phyloP scores from a whole-genome alignment of 345 rosid genomes.

The Lepidium didymum region DNA sequence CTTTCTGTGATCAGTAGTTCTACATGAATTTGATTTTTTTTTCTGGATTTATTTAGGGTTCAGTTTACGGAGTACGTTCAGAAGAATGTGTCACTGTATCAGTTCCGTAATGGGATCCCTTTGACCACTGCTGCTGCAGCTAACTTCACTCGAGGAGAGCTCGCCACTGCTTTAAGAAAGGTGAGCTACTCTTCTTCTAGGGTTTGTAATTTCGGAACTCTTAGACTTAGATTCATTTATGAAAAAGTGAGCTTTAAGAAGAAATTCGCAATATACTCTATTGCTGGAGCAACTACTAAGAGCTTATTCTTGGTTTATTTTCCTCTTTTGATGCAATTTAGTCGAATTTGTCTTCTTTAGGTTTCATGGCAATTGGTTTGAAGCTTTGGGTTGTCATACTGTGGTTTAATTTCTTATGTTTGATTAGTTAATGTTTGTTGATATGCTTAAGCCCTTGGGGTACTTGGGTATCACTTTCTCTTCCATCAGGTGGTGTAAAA shows the following conservation, averaged over 20 bases:
- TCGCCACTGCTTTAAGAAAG: conserved; percentile 94
- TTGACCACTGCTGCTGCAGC: conserved; percentile 89
- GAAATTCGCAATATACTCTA: not conserved
- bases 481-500: not conserved
- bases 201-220: not conserved
- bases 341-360: not conserved
- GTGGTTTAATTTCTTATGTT: not conserved
- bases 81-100: conserved; percentile 91
- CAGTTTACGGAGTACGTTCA: conserved; percentile 95
- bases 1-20: not conserved
- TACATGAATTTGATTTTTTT: not conserved
- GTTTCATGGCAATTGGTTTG: not conserved
- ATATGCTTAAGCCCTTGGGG: not conserved
- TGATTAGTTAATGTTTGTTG: not conserved
- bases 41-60: conserved; percentile 40
- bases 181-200: conserved; percentile 25
- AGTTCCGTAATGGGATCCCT: conserved; percentile 89
- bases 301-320: not conserved
- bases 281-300: not conserved
- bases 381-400: not conserved
- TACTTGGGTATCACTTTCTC: not conserved
- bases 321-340: not conserved
- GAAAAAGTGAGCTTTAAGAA: not conserved
- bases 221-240: not conserved
- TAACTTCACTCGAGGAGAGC: conserved; percentile 88